phyloP scores from a whole-genome alignment of 208 protist species.

The Phytomonas francai region DNA sequence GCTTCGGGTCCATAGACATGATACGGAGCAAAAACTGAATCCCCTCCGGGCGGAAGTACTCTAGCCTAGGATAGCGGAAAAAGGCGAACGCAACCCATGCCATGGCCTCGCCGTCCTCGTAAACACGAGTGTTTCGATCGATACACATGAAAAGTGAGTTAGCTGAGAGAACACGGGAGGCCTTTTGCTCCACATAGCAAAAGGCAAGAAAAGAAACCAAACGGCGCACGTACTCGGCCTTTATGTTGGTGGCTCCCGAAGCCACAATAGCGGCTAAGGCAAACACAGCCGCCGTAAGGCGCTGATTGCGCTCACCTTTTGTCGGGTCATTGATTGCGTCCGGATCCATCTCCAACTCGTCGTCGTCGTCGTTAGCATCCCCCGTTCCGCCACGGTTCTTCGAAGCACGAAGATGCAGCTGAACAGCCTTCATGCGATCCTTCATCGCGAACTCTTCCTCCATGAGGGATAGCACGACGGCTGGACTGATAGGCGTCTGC shows the following conservation, averaged over 20 bases:
- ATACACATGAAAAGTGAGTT: conserved; percentile 61
- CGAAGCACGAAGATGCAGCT: conserved; percentile 34
- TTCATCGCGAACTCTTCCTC: conserved; percentile 67
- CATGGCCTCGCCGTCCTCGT: conserved; percentile 34
- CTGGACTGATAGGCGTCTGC: conserved; percentile 39
- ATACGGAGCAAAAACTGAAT: conserved; percentile 75
- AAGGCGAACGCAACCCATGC: conserved; percentile 79
- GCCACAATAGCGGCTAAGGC: conserved; percentile 49
- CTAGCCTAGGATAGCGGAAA: conserved; percentile 81
- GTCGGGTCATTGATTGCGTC: conserved; percentile 86
- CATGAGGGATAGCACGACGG: conserved; percentile 60
- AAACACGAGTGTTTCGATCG: conserved; percentile 17
- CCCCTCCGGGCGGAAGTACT: conserved; percentile 84
- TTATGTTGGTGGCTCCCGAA: conserved; percentile 20
- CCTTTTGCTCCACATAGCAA: conserved; percentile 81
- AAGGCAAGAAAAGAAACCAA: conserved; percentile 56
- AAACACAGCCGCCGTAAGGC: conserved; percentile 69
- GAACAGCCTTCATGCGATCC: conserved; percentile 54
- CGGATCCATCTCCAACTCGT: conserved; percentile 58
- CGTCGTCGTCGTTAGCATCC: conserved; percentile 14
- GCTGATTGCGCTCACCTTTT: conserved; percentile 82
- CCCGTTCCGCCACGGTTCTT: background rate
- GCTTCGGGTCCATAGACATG: conserved; percentile 30
- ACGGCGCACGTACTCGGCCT: conserved; percentile 29
- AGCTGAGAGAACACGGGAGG: conserved; percentile 62